Evolutionary conservation across 805 yeast genomes (phyloP), one percentile per base, ranked within the genome.

Genomic region (Pichia membranifaciens): DNA sequence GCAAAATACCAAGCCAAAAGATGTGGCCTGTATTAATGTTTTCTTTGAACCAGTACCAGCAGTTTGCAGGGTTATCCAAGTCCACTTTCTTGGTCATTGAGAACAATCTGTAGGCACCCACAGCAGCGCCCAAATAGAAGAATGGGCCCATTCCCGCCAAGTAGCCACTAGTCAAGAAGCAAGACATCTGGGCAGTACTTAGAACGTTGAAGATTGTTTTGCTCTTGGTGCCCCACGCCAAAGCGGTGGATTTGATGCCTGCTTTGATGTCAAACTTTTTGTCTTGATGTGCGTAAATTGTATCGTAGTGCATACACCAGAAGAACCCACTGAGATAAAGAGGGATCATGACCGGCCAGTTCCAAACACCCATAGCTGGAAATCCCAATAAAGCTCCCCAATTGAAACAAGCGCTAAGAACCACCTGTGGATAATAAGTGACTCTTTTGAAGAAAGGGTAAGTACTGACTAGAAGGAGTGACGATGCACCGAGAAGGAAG

Each of bases 281-380:
- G 66, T 93, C 99, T 68, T 93, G 99, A 62, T 93, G 99, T 0
- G 99, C 99, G 64, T 93, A 93, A 35, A 93, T 79, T 2, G 99
- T 88, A 65, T 93, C 99, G 66, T 93, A 93, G 44, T 82, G 82
- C 90, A 93, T 87, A 55, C 96, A 83, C 99, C 99, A 93, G 47
- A 83, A 73, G 60, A 82, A 84, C 40, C 88, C 81, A 16, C 96
- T 79, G 3, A 80, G 62, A 58, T 83, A 87, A 42, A 93, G 69
- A 0, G 96, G 87, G 3, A 78, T 68, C 79, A 90, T 90, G 4
- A 88, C 84, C 9, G 79, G 68, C 71, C 79, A 73, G 57, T 84
- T 77, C 76, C 91, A 76, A 3, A 91, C 79, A 0, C 95, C 96
- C 79, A 93, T 87, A 1, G 98, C 98, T 8, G 99, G 97, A 67